Conservation (phyloP, 805 yeast species). For the Cyberlindnera mississippiensis region DNA sequence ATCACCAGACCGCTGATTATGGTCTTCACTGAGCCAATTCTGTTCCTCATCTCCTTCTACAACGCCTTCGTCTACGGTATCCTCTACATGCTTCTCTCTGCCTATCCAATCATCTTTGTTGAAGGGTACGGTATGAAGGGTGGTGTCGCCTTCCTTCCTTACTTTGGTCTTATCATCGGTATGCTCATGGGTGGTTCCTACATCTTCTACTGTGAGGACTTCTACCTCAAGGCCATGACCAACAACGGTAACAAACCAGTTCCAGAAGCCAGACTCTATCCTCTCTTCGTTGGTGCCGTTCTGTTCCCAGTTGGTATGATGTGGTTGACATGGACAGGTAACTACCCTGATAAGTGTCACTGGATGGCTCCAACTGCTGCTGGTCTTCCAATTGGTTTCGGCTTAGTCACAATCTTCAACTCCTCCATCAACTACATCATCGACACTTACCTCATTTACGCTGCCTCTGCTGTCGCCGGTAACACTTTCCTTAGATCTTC, state of each 20-base stretch:
- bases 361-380: slow-evolving; percentile 80
- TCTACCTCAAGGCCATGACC: slow-evolving; percentile 43
- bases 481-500: slow-evolving; percentile 66
- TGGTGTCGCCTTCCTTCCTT: slow-evolving; percentile 76
- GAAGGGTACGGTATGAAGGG: slow-evolving; percentile 56
- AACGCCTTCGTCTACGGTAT: slow-evolving; percentile 80
- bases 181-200: slow-evolving; percentile 51
- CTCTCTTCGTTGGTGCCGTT: slow-evolving; percentile 70
- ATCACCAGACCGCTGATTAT: slow-evolving; percentile 54
- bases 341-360: slow-evolving; percentile 62
- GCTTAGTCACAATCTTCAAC: slow-evolving; percentile 62
- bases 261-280: slow-evolving; percentile 78
- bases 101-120: slow-evolving; percentile 68
- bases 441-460: slow-evolving; percentile 64
- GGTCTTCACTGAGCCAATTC: slow-evolving; percentile 68
- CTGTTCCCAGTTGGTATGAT: slow-evolving; percentile 74
- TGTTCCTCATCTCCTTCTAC: slow-evolving; percentile 64
- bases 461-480: slow-evolving; percentile 78
- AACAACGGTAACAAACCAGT: slow-evolving; percentile 56
- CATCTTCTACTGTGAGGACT: slow-evolving; percentile 50
- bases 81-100: slow-evolving; percentile 67
- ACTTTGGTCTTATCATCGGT: slow-evolving; percentile 72
- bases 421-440: slow-evolving; percentile 69
- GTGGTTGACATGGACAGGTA: slow-evolving; percentile 89
- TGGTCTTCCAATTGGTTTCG: slow-evolving; percentile 62